Evolutionary conservation across 495 filamentous ascomycete species (phyloP).

Genomic region (Penicillium cosmopolitanum): DNA sequence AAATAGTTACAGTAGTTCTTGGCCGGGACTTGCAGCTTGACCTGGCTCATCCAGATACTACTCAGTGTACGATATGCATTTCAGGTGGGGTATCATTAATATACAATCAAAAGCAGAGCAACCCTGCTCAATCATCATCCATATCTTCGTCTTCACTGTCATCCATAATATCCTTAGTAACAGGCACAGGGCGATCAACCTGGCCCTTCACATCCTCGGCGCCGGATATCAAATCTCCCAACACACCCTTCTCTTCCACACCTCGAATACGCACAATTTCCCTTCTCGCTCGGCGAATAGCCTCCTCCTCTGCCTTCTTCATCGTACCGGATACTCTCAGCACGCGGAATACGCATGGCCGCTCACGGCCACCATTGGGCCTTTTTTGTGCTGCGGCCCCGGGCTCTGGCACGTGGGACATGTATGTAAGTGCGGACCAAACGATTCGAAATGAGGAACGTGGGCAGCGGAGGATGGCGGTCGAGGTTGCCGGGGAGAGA

Average conservation of each 20-base stretch:
- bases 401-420: slow-evolving; percentile 65
- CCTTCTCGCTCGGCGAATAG: slow-evolving; percentile 71
- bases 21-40: neutral
- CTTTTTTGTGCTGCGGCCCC: slow-evolving; percentile 29
- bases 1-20: neutral
- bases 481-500: slow-evolving; percentile 88
- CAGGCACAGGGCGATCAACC: slow-evolving; percentile 19
- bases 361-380: slow-evolving; percentile 39
- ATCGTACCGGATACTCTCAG: slow-evolving; percentile 93
- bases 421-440: slow-evolving; percentile 86
- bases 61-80: slow-evolving; percentile 34
- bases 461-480: slow-evolving; percentile 81
- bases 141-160: slow-evolving; percentile 57
- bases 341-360: slow-evolving; percentile 79
- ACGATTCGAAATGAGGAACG: slow-evolving; percentile 80
- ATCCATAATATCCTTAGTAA: slow-evolving; percentile 33
- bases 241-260: slow-evolving; percentile 43
- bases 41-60: neutral
- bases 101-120: slow-evolving; percentile 3
- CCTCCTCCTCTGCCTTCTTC: slow-evolving; percentile 87
- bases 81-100: slow-evolving; percentile 26
- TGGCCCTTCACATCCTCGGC: slow-evolving; percentile 15
- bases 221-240: slow-evolving; percentile 42
- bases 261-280: slow-evolving; percentile 67
- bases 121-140: slow-evolving; percentile 32